Evolutionary conservation across 345 rosid species (phyloP), one percentile per base, ranked within the genome.

Genomic region (Gossypium herbaceum): DNA sequence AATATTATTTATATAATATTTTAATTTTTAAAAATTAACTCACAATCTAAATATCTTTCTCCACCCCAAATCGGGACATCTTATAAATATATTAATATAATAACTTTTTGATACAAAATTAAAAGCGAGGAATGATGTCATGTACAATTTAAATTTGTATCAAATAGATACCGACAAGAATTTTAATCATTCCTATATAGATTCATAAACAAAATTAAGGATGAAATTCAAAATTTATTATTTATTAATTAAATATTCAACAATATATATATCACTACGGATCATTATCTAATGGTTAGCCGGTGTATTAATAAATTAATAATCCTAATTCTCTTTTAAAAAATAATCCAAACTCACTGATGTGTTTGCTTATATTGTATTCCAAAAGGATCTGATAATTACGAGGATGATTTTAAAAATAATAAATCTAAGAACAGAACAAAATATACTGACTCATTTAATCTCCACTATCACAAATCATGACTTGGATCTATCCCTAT

Each of bases 371-470:
- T 57, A 20, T 57, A 22, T 57, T 57, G 29, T 57, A 57, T 57
- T 22, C 62, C 62, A 57, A 57, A 22, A 57, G 62, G 15, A 22
- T 57, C 29, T 22, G 22, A 57, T 4, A 13, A 54, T 7, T 56
- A 19, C 20, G 27, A 56, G 41, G 41, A 34, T 34, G 41, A 5
- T 5, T 20, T 65, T 41, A 41, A 60, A 78, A 68, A 27, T 29
- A 65, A 54, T 45, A 56, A 27, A 45, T 43, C 12, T 24, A 47
- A 51, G 39, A 60, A 73, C 8, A 66, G 71, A 71, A 74, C 78
- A 79, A 71, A 75, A 75, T 63, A 13, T 55, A 60, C 73, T 66
- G 77, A 79, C 80, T 74, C 76, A 72, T 74, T 44, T 51, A 29
- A 9, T 76, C 48, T 43, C 44, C 39, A 25, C 57, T 65, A 19